phyloP scores from a whole-genome alignment of 2,329 filamentous ascomycete genomes.

The Curvularia hawaiiensis region DNA sequence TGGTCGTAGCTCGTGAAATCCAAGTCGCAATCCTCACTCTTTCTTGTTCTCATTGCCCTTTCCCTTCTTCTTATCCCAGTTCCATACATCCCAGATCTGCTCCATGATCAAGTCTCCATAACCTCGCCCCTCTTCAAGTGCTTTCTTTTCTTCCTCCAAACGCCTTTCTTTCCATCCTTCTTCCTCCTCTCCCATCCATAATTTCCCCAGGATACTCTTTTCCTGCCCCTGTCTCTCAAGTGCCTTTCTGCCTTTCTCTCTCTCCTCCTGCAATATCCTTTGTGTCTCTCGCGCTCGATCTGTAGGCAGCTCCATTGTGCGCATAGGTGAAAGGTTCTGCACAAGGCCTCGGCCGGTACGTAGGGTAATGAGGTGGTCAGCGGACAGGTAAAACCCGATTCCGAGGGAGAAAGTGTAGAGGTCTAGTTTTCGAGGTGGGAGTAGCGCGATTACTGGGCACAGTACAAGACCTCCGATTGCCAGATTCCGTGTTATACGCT shows the following conservation, averaged over 20 bases:
- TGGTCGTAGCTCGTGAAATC: neutral
- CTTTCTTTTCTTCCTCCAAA: slow-evolving; percentile 52
- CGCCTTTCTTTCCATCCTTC: slow-evolving; percentile 54
- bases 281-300: slow-evolving; percentile 45
- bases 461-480: slow-evolving; percentile 57
- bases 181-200: slow-evolving; percentile 49
- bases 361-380: slow-evolving; percentile 55
- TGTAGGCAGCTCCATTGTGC: slow-evolving; percentile 39
- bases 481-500: slow-evolving; percentile 49
- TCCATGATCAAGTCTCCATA: slow-evolving; percentile 52
- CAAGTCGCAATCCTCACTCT: slow-evolving; percentile 15
- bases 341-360: slow-evolving; percentile 48
- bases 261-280: slow-evolving; percentile 46
- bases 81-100: slow-evolving; percentile 56
- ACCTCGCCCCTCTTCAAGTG: slow-evolving; percentile 46
- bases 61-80: slow-evolving; percentile 49
- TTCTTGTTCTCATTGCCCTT: slow-evolving; percentile 26
- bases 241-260: slow-evolving; percentile 41
- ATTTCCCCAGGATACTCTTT: slow-evolving; percentile 37
- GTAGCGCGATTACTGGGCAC: slow-evolving; percentile 59
- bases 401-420: slow-evolving; percentile 62
- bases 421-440: slow-evolving; percentile 68
- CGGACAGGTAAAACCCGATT: slow-evolving; percentile 55
- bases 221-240: slow-evolving; percentile 29
- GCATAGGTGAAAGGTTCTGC: slow-evolving; percentile 33